These are phyloP conservation scores for Podosphaera aphanis DNA, from an alignment of 2,329 filamentous ascomycete genomes.

Conservation along the genomic window DNA sequence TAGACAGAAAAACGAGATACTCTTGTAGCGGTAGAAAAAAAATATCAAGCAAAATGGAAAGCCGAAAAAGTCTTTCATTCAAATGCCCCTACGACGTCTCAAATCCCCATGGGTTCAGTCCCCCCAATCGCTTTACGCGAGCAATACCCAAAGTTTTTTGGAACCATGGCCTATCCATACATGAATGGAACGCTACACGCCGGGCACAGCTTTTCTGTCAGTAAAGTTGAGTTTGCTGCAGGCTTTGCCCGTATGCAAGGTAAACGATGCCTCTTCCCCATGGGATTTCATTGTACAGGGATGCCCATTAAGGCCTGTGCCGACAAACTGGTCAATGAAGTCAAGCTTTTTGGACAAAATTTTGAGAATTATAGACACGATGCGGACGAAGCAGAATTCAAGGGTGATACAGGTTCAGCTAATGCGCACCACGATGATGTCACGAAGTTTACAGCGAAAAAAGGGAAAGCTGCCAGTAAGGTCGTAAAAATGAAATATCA, in stretches of 20 bases:
- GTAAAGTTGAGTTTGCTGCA: constrained; percentile 78
- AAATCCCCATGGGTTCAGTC: constrained; percentile 54
- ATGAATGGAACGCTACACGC: constrained; percentile 80
- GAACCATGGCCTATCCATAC: constrained; percentile 53
- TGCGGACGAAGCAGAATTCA: constrained; percentile 20
- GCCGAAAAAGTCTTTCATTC: constrained; percentile 58
- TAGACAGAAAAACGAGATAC: constrained; percentile 73
- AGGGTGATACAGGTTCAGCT: constrained; percentile 24
- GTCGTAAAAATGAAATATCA: constrained; percentile 87
- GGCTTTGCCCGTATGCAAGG: constrained; percentile 81
- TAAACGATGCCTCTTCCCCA: constrained; percentile 65
- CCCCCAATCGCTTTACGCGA: constrained; percentile 51
- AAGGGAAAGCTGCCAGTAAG: constrained; percentile 79
- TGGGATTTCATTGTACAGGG: constrained; percentile 88
- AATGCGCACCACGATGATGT: constrained; percentile 54
- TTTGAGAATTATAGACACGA: constrained; percentile 51
- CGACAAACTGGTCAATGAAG: constrained; percentile 79
- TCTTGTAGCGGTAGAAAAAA: constrained; percentile 65
- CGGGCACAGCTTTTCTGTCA: constrained; percentile 77
- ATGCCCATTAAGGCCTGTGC: constrained; percentile 97
- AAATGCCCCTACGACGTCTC: constrained; percentile 56
- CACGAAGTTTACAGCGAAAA: constrained; percentile 79
- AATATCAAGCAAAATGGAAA: constrained; percentile 74
- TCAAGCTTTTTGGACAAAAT: constrained; percentile 66
- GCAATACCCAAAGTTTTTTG: constrained; percentile 79